phyloP scores from a whole-genome alignment of 768 basidiomycete species.

The Mycena olivaceomarginata region DNA sequence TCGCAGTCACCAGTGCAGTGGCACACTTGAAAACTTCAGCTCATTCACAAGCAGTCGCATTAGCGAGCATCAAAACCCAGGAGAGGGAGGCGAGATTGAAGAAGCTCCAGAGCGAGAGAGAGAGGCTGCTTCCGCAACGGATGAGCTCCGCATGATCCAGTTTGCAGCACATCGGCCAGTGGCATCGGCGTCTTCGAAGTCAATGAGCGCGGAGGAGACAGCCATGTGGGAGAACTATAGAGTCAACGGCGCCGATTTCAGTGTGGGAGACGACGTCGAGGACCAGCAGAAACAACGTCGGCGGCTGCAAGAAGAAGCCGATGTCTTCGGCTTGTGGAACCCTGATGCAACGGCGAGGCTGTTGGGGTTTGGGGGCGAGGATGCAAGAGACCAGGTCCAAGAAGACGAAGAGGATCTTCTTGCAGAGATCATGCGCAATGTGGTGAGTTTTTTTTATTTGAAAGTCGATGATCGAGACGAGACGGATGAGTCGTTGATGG shows the following conservation, averaged over 20 bases:
- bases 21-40: background rate
- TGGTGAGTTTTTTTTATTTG: background rate
- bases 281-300: background rate
- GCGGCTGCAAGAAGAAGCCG: background rate
- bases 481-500: too few relatives aligned
- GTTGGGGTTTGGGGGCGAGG: slow-evolving; percentile 19
- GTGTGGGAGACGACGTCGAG: slow-evolving; percentile 6
- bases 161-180: background rate
- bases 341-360: slow-evolving; percentile 15
- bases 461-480: too few relatives aligned
- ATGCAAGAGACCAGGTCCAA: background rate
- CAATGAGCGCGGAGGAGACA: background rate
- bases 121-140: background rate
- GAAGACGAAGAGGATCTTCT: slow-evolving; percentile 21
- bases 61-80: background rate
- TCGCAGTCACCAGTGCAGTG: background rate
- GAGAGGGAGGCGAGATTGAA: background rate
- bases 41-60: background rate
- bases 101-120: background rate
- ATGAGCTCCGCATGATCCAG: background rate
- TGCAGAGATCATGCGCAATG: background rate
- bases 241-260: slow-evolving; percentile 13
- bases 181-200: background rate
- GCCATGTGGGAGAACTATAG: background rate
- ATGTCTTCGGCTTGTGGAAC: background rate